Evolutionary conservation across 352 stramenopile species (phyloP).

Genomic region (Phytophthora pistaciae): DNA sequence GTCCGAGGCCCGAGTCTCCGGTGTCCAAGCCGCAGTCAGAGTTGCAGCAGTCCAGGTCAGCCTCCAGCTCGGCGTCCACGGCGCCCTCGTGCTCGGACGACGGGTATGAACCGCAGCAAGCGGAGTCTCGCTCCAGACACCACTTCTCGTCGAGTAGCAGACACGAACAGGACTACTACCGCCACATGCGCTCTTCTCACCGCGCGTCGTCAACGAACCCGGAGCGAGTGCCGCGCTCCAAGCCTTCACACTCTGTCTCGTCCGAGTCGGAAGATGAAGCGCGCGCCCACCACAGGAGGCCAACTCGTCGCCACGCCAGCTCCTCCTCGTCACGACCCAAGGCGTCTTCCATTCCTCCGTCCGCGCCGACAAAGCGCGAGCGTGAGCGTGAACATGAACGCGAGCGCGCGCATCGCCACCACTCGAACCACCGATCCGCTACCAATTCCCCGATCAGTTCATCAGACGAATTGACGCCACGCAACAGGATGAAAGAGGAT

Average conservation of each 20-base stretch:
- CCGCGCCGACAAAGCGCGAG: neutral
- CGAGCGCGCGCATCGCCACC: conserved; percentile 17
- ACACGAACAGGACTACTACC: neutral
- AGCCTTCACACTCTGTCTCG: conserved; percentile 4
- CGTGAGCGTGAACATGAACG: conserved; percentile 2
- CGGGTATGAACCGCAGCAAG: conserved; percentile 4
- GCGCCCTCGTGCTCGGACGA: conserved; percentile 4
- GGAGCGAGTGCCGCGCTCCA: conserved; percentile 20
- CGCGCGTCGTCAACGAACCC: conserved; percentile 1
- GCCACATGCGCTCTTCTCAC: neutral
- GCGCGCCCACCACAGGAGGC: conserved; percentile 12
- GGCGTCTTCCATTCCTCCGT: conserved; percentile 25
- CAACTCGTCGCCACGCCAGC: conserved; percentile 9
- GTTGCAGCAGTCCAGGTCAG: conserved; percentile 9
- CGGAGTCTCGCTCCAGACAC: conserved; percentile 11
- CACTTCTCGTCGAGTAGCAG: conserved; percentile 2
- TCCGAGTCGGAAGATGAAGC: conserved; percentile 24
- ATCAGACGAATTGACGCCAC: conserved; percentile 13
- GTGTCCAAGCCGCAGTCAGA: conserved; percentile 5
- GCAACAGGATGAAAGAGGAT: conserved; percentile 15
- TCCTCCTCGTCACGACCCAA: conserved; percentile 14
- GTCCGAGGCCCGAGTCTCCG: neutral
- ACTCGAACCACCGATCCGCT: conserved; percentile 4
- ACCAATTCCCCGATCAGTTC: conserved; percentile 11
- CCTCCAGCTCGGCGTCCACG: conserved; percentile 22